phyloP scores from a whole-genome alignment of 345 rosid species.

The Crucihimalaya himalaica region DNA sequence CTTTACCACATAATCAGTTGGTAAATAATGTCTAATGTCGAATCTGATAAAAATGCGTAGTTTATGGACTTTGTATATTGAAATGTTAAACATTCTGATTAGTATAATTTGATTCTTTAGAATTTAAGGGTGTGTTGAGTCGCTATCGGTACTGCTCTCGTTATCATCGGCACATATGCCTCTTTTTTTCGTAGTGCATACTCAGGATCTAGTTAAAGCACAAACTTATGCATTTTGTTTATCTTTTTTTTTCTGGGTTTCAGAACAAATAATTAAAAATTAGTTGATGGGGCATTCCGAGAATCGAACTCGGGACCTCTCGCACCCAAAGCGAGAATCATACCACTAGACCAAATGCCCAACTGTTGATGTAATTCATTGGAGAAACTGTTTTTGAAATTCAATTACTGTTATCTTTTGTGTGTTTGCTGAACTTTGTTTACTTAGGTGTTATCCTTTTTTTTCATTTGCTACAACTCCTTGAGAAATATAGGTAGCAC shows the following conservation, averaged over 20 bases:
- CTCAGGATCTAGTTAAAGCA: background rate
- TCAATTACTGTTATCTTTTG: background rate
- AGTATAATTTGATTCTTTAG: background rate
- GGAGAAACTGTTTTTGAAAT: background rate
- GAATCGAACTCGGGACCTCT: slow-evolving; percentile 88
- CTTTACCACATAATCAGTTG: background rate
- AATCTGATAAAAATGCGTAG: background rate
- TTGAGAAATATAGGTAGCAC: background rate
- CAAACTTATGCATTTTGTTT: background rate
- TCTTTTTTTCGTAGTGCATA: background rate
- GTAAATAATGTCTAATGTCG: slow-evolving; percentile 10
- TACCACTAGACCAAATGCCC: slow-evolving; percentile 92
- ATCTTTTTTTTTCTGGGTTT: background rate
- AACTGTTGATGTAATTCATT: slow-evolving; percentile 1
- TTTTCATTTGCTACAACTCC: slow-evolving; percentile 2
- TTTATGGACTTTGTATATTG: background rate
- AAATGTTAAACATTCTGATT: background rate
- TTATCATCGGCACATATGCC: no score
- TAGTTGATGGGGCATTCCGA: slow-evolving; percentile 54
- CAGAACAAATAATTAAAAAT: background rate
- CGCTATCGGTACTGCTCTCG: no score
- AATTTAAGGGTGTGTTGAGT: background rate
- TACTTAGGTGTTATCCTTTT: background rate
- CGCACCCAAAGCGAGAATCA: slow-evolving; percentile 94
- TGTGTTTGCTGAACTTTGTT: background rate